phyloP scores from a whole-genome alignment of 1,284 basidiomycete species.

The Ganoderma meredithae region DNA sequence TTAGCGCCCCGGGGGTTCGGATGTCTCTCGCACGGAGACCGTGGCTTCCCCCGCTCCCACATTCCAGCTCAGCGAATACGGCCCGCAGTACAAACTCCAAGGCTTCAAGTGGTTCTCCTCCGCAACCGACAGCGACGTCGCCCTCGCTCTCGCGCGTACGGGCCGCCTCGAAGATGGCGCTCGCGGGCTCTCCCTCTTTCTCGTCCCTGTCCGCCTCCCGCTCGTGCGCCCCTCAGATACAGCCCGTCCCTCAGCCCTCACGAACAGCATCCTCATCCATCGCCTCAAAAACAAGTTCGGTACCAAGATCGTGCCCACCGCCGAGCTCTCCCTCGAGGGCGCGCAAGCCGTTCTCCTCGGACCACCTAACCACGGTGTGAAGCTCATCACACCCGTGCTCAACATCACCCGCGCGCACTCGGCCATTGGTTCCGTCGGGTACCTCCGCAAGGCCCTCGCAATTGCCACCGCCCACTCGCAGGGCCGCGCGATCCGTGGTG shows the following conservation, averaged over 20 bases:
- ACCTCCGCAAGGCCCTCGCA: constrained; percentile 67
- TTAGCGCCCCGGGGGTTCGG: constrained; percentile 79
- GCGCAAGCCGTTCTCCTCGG: constrained; percentile 76
- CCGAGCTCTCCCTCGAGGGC: constrained; percentile 72
- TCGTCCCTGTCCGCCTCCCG: constrained; percentile 68
- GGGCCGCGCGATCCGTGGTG: constrained; percentile 61
- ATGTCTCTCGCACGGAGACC: constrained; percentile 81
- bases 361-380: constrained; percentile 67
- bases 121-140: constrained; percentile 78
- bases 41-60: constrained; percentile 51
- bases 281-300: constrained; percentile 84
- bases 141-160: constrained; percentile 78
- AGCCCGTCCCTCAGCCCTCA: constrained; percentile 53
- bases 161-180: constrained; percentile 60
- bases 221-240: constrained; percentile 50
- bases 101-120: constrained; percentile 89
- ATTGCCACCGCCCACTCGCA: constrained; percentile 69
- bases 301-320: constrained; percentile 79
- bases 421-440: constrained; percentile 63
- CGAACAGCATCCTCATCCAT: constrained; percentile 78
- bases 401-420: constrained; percentile 82
- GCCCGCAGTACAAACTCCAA: constrained; percentile 63
- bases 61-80: constrained; percentile 44
- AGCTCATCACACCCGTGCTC: constrained; percentile 73
- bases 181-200: constrained; percentile 74